Evolutionary conservation across 192 early-diverging fungal species (phyloP), one percentile per base, ranked within the genome.

Genomic region (Coemansia sp.): DNA sequence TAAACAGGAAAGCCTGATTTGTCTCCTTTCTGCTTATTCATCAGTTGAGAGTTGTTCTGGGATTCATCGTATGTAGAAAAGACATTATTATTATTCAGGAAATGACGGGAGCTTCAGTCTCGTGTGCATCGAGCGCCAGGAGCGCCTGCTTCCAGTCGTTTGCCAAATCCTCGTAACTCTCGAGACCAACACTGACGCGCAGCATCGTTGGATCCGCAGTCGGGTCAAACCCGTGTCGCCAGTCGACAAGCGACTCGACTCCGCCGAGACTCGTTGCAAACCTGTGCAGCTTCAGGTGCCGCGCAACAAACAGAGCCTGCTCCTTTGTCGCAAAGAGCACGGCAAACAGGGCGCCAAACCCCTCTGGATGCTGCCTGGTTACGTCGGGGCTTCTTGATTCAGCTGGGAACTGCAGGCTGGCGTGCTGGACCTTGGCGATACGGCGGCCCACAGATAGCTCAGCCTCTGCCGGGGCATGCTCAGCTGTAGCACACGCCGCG

Each of bases 211-310:
- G 84, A 26, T 72, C 63, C 2, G 82, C 64, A 6, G 63, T 68
- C 10, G 57, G 28, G 55, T 89, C 88, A 15, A 65, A 33, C 4
- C 61, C 75, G 33, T 78, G 67, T 29, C 90, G 74, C 90, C 90
- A 92, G 58, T 92, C 90, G 30, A 85, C 79, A 52, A 88, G 66
- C n/a, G 79, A 80, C 74, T 91, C 88, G 25, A 84, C 75, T 26
- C 87, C 86, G 61, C 90, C 90, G 3, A 92, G 75, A 9, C 80
- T 84, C 6, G 90, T 92, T 23, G 90, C 89, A 62, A 86, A 83
- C 0, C 55, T 42, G 52, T 86, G 72, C 16, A 87, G 68, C 9
- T 48, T 12, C 37, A 90, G 69, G 26, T 69, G 58, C 2, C 71
- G 46, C 0, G 81, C 73, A 15, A 87, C 61, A 29, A 75, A 75